Percentiles rank a stretch among this genome's conserved stretches.
phyloP scores from a whole-genome alignment of 1,284 basidiomycete species.

The Leccinum subatratum region DNA sequence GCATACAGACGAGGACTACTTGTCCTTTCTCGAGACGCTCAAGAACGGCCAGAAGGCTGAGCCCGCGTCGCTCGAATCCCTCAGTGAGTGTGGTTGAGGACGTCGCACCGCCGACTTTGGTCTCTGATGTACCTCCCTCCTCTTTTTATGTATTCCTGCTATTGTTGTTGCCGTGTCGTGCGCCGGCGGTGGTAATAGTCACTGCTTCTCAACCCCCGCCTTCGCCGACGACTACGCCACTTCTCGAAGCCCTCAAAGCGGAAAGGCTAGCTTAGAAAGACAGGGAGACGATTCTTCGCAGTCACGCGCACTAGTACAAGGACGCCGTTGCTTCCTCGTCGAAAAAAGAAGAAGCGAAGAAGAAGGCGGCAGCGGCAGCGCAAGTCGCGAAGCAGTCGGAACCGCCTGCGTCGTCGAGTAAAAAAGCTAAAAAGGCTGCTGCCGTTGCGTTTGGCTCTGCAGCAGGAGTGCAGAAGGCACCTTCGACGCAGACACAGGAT shows the following conservation, averaged over 20 bases:
- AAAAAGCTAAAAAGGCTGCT: slow-evolving; percentile 44
- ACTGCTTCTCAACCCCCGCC: slow-evolving; percentile 53
- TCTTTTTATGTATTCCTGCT: background rate
- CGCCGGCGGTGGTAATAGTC: slow-evolving; percentile 37
- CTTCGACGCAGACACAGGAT: slow-evolving; percentile 12
- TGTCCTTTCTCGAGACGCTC: slow-evolving; percentile 72
- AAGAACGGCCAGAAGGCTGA: slow-evolving; percentile 51
- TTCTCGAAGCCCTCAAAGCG: slow-evolving; percentile 83
- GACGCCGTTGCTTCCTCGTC: slow-evolving; percentile 33
- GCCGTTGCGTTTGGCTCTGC: slow-evolving; percentile 29
- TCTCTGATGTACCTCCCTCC: slow-evolving; percentile 5
- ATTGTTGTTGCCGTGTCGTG: background rate
- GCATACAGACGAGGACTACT: slow-evolving; percentile 67
- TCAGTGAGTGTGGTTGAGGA: slow-evolving; percentile 48
- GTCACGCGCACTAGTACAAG: slow-evolving; percentile 66
- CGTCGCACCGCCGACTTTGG: background rate
- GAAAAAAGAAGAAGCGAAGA: slow-evolving; percentile 54
- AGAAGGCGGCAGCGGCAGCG: slow-evolving; percentile 33
- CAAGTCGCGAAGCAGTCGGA: slow-evolving; percentile 18
- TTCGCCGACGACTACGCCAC: slow-evolving; percentile 75
- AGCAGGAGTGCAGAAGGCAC: slow-evolving; percentile 12
- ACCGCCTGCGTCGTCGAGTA: slow-evolving; percentile 23
- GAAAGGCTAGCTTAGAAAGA: slow-evolving; percentile 71
- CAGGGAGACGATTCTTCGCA: slow-evolving; percentile 63
- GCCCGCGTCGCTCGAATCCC: slow-evolving; percentile 54